These are phyloP conservation scores for Cinnamomum chago DNA, from an alignment of 164 flowering plant species.

Conservation along the genomic window DNA sequence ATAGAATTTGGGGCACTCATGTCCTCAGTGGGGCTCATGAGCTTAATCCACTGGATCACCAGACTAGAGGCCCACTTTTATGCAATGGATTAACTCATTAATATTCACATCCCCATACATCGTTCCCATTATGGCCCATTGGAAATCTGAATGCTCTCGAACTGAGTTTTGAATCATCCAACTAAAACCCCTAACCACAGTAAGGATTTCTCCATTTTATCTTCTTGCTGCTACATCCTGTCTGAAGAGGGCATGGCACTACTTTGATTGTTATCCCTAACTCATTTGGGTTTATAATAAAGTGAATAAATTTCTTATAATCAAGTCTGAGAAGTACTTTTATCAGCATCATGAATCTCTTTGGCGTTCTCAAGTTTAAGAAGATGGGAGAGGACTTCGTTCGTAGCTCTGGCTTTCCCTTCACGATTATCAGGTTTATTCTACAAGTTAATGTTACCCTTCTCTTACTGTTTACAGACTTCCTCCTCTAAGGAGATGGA, in stretches of 20 bases:
- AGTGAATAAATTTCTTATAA: conserved; percentile 3
- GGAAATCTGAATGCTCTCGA: too few species aligned
- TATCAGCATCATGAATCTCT: conserved; percentile 91
- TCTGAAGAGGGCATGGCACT: background rate
- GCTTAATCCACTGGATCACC: too few species aligned
- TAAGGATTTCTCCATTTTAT: too few species aligned
- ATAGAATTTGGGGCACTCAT: too few species aligned
- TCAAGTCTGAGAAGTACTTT: conserved; percentile 6
- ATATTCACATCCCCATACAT: too few species aligned
- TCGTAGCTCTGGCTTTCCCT: conserved; percentile 76
- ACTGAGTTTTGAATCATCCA: too few species aligned
- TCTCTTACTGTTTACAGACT: background rate
- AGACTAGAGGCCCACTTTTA: too few species aligned
- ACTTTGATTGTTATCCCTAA: background rate
- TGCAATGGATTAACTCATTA: too few species aligned
- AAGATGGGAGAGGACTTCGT: conserved; percentile 96
- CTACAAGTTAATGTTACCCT: background rate
- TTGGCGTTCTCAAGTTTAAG: conserved; percentile 95
- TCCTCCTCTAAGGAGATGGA: background rate
- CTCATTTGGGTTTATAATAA: too few species aligned
- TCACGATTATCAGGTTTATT: conserved; percentile 81
- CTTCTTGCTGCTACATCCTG: background rate
- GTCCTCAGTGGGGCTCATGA: too few species aligned
- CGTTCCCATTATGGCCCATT: too few species aligned
- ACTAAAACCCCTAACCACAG: too few species aligned